phyloP scores from a whole-genome alignment of 331 rosid genomes.

The Spiraea crenata region DNA sequence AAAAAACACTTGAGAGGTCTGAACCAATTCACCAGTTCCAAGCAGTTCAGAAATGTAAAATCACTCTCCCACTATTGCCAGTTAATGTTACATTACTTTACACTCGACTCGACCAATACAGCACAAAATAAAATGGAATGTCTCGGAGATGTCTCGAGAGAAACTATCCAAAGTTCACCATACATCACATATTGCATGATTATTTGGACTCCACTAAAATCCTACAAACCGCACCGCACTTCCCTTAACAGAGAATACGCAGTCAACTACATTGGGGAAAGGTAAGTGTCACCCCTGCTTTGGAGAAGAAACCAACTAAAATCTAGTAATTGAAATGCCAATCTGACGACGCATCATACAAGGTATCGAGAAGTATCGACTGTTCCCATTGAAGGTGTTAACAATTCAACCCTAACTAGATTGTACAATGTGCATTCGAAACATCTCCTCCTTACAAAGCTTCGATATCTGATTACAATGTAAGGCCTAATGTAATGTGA shows the following conservation, averaged over 20 bases:
- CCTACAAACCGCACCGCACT: background rate
- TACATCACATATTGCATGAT: background rate
- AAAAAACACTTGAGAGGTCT: background rate
- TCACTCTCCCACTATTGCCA: too few species aligned
- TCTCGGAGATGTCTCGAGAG: background rate
- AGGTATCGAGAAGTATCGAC: background rate
- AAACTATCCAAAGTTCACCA: background rate
- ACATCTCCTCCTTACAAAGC: background rate
- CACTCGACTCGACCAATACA: too few species aligned
- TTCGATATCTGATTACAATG: background rate
- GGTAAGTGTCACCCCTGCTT: background rate
- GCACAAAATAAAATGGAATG: background rate
- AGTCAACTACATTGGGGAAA: background rate
- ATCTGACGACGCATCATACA: background rate
- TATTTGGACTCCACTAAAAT: too few species aligned
- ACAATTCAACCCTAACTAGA: background rate
- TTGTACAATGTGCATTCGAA: background rate
- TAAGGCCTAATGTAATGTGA: background rate
- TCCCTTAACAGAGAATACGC: background rate
- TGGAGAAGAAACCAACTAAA: background rate
- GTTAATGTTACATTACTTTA: background rate
- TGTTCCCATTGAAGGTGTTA: background rate
- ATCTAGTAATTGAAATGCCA: background rate
- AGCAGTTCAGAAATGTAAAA: background rate
- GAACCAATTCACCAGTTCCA: background rate